Evolutionary conservation across 129 eudicot genomes (phyloP).

Genomic region (Cynara cardunculus): DNA sequence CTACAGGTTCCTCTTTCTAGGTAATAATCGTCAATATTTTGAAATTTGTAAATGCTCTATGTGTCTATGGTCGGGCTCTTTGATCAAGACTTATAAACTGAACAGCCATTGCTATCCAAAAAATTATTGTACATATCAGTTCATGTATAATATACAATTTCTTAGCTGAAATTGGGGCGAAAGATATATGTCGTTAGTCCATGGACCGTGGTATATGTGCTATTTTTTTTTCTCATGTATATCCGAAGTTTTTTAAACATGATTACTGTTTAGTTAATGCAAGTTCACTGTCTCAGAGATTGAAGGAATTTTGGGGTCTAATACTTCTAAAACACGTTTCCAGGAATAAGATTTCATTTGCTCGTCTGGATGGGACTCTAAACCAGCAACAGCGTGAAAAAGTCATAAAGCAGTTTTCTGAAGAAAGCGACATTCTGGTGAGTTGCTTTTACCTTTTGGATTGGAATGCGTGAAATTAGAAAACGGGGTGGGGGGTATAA

Average conservation of each 20-base stretch:
- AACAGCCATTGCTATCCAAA: background rate
- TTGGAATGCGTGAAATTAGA: background rate
- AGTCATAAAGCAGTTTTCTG: conserved; percentile 87
- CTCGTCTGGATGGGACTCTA: conserved; percentile 93
- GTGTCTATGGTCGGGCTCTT: background rate
- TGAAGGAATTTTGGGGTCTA: background rate
- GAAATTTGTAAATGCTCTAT: background rate
- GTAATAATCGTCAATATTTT: conserved; percentile 32
- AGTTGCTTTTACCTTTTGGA: conserved; percentile 13
- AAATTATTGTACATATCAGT: no score
- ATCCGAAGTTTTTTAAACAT: background rate
- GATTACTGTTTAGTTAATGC: background rate
- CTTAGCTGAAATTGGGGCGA: no score
- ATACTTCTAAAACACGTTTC: background rate
- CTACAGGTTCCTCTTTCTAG: conserved; percentile 84
- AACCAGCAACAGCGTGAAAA: conserved; percentile 96
- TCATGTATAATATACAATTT: no score
- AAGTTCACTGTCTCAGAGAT: background rate
- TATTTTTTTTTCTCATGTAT: background rate
- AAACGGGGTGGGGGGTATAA: background rate
- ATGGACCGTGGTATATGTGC: background rate
- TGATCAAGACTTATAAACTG: background rate
- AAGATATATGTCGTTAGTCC: background rate
- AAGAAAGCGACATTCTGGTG: conserved; percentile 70
- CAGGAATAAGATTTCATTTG: conserved; percentile 79